phyloP scores from a whole-genome alignment of 495 filamentous ascomycete species.

The Hamigera avellanea region DNA sequence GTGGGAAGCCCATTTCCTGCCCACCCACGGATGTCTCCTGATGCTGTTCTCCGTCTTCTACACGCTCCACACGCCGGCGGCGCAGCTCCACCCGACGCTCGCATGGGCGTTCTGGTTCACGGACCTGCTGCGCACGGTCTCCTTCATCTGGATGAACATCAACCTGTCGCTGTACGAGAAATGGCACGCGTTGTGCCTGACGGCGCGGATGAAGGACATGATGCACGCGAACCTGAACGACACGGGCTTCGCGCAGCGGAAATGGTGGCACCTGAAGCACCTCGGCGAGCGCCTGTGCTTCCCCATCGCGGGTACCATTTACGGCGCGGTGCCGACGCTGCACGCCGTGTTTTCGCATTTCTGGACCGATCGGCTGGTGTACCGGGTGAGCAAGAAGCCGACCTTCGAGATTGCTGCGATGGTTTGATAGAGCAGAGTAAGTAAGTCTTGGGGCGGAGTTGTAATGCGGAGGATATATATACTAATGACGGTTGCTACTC shows the following conservation, averaged over 20 bases:
- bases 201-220: conserved; percentile 49
- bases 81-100: conserved; percentile 35
- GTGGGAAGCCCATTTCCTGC: conserved; percentile 60
- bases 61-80: conserved; percentile 32
- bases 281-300: conserved; percentile 45
- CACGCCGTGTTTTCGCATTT: conserved; percentile 56
- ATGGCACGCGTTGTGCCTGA: conserved; percentile 46
- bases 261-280: conserved; percentile 33
- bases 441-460: no score
- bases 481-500: no score
- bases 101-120: conserved; percentile 43
- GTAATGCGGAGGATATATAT: no score
- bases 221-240: conserved; percentile 45
- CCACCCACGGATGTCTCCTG: conserved; percentile 48
- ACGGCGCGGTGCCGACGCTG: conserved; percentile 47
- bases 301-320: conserved; percentile 48
- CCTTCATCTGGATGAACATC: conserved; percentile 47
- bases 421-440: no score
- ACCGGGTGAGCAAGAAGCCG: conserved; percentile 54
- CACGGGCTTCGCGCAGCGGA: conserved; percentile 45
- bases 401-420: conserved; percentile 9
- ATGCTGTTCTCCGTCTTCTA: conserved; percentile 48
- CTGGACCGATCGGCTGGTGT: conserved; percentile 53
- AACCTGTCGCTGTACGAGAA: conserved; percentile 51
- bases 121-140: conserved; percentile 41